These are phyloP conservation scores for Podaxis carcinomalis DNA, from an alignment of 768 basidiomycete species.

Conservation along the genomic window DNA sequence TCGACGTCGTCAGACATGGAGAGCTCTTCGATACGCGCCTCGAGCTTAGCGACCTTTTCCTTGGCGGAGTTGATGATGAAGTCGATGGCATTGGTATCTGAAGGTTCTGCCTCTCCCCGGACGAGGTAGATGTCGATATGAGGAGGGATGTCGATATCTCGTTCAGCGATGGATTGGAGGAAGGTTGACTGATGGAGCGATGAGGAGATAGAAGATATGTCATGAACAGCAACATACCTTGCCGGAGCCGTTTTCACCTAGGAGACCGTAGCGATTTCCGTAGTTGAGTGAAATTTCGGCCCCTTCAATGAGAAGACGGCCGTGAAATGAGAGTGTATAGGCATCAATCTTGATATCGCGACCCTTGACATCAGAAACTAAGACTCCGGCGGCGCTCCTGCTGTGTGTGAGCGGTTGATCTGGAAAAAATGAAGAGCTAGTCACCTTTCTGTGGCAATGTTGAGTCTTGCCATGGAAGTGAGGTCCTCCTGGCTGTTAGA, in stretches of 20 bases:
- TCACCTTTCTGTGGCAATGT: conserved; percentile 87
- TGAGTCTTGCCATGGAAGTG: conserved; percentile 71
- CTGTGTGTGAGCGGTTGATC: neutral
- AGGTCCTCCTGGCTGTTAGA: conserved; percentile 84
- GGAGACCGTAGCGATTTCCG: conserved; percentile 89
- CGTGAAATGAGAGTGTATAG: conserved; percentile 96
- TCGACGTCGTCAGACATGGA: conserved; percentile 88
- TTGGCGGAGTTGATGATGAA: conserved; percentile 92
- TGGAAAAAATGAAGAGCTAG: neutral
- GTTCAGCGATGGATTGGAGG: conserved; percentile 91
- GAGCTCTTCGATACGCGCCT: conserved; percentile 91
- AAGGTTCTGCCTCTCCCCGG: conserved; percentile 91
- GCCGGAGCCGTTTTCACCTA: conserved; percentile 98
- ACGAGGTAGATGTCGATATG: conserved; percentile 99
- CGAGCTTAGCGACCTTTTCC: conserved; percentile 89
- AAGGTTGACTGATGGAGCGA: conserved; percentile 72
- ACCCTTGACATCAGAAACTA: conserved; percentile 87
- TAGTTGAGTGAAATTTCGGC: conserved; percentile 81
- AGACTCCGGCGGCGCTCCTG: conserved; percentile 88
- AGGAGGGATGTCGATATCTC: conserved; percentile 89
- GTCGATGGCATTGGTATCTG: conserved; percentile 93
- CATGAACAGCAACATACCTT: conserved; percentile 55
- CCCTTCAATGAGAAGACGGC: conserved; percentile 67
- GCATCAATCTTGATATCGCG: conserved; percentile 98
- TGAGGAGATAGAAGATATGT: neutral